These are phyloP conservation scores for Nakataea oryzae DNA, from an alignment of 2,329 filamentous ascomycete species.

Conservation along the genomic window DNA sequence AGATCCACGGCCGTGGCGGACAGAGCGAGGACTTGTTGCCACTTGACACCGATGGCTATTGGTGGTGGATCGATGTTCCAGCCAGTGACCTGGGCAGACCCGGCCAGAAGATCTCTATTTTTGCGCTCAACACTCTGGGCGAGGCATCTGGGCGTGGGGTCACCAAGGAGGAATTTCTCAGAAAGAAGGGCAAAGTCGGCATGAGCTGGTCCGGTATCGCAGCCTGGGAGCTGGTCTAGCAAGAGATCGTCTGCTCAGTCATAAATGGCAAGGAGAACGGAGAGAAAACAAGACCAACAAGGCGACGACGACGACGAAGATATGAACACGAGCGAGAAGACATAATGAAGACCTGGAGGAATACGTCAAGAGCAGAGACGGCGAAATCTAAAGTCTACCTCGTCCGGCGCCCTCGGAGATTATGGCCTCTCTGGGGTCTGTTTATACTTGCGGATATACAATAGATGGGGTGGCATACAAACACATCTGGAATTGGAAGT, in stretches of 20 bases:
- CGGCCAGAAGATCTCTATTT: conserved; percentile 58
- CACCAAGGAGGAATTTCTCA: conserved; percentile 33
- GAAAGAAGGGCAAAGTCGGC: conserved; percentile 29
- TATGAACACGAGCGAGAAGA: neutral
- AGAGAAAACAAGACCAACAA: neutral
- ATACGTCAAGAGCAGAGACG: neutral
- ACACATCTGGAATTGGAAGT: no score
- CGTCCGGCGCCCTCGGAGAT: neutral
- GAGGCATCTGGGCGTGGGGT: conserved; percentile 36
- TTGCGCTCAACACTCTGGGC: conserved; percentile 41
- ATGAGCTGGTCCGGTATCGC: conserved; percentile 34
- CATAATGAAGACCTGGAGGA: neutral
- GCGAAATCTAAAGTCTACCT: neutral
- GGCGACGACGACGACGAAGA: neutral
- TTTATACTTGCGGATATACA: neutral
- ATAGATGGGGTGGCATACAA: no score
- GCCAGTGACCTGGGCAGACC: conserved; percentile 54
- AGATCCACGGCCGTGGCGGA: conserved; percentile 56
- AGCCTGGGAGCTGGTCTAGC: conserved; percentile 37
- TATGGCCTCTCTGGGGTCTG: neutral
- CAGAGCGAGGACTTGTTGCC: conserved; percentile 57
- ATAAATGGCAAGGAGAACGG: no score
- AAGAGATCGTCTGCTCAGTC: neutral
- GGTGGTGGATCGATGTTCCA: conserved; percentile 73
- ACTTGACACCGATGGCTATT: conserved; percentile 64